Evolutionary conservation across 2,329 filamentous ascomycete species (phyloP).

Genomic region (Madurella fahalii): DNA sequence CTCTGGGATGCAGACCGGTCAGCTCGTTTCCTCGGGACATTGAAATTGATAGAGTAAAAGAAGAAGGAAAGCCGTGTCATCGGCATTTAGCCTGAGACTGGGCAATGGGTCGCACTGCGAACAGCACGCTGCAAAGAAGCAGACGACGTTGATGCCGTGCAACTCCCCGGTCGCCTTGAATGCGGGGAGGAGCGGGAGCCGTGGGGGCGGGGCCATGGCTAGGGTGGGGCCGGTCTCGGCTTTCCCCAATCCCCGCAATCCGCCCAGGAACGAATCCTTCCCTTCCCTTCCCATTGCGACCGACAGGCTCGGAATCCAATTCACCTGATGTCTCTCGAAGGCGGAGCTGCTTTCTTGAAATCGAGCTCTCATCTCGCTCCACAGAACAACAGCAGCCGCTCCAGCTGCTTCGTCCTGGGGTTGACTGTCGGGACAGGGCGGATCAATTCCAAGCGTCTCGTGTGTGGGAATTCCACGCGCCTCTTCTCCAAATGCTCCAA

Average conservation of each 20-base stretch:
- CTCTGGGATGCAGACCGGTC: not conserved
- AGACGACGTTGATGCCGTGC: not conserved
- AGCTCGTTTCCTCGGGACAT: not conserved
- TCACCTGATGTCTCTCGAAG: no score
- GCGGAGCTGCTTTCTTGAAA: no score
- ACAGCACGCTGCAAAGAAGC: not conserved
- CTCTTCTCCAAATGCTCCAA: slow-evolving; percentile 9
- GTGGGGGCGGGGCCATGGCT: not conserved
- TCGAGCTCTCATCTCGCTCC: no score
- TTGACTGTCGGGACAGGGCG: no score
- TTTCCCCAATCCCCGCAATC: not conserved
- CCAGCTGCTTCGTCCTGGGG: no score
- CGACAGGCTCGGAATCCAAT: no score
- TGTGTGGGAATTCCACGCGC: not conserved
- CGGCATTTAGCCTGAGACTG: slow-evolving; percentile 3
- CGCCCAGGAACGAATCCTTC: no score
- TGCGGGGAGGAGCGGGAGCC: not conserved
- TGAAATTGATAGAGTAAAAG: not conserved
- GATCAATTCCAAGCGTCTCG: not conserved
- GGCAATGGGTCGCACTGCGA: not conserved
- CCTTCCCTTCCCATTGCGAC: no score
- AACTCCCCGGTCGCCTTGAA: not conserved
- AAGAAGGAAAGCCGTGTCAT: not conserved
- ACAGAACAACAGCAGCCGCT: no score
- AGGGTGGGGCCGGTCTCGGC: not conserved